phyloP scores from a whole-genome alignment of 305 asterid genomes.

The Withania somnifera region DNA sequence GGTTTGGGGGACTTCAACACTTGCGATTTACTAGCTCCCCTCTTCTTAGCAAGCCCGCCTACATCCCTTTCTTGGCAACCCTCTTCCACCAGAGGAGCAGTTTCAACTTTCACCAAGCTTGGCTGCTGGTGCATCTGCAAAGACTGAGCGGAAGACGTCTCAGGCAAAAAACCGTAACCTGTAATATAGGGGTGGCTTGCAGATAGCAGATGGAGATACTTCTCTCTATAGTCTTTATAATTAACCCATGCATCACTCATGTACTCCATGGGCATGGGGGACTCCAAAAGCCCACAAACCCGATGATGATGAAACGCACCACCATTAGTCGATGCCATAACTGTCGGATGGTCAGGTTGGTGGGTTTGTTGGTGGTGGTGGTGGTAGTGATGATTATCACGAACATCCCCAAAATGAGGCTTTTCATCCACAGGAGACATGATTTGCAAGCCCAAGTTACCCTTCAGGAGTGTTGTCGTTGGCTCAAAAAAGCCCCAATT shows the following conservation, averaged over 20 bases:
- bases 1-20: conserved; percentile 33
- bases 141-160: conserved; percentile 46
- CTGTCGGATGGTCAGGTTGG: conserved; percentile 24
- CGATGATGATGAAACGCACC: conserved; percentile 58
- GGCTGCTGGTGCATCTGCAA: conserved; percentile 39
- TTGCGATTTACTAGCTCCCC: conserved; percentile 31
- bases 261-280: conserved; percentile 33
- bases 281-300: conserved; percentile 42
- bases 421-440: conserved; percentile 46
- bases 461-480: conserved; percentile 22
- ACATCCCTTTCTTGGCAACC: conserved; percentile 33
- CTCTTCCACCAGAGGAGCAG: conserved; percentile 26
- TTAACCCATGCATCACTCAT: conserved; percentile 37
- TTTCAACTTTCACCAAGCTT: conserved; percentile 23
- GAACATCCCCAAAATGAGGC: conserved; percentile 36
- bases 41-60: conserved; percentile 34
- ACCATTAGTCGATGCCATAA: conserved; percentile 46
- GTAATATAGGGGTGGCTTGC: conserved; percentile 36
- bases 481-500: conserved; percentile 50
- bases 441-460: conserved; percentile 47
- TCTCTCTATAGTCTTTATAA: conserved; percentile 27
- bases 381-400: neutral
- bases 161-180: conserved; percentile 42
- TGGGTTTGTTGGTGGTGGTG: conserved; percentile 12
- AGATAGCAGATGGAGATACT: conserved; percentile 25